Evolutionary conservation across 495 filamentous ascomycete genomes (phyloP), one percentile per base, ranked within the genome.

Genomic region (Talaromyces stipitatus): DNA sequence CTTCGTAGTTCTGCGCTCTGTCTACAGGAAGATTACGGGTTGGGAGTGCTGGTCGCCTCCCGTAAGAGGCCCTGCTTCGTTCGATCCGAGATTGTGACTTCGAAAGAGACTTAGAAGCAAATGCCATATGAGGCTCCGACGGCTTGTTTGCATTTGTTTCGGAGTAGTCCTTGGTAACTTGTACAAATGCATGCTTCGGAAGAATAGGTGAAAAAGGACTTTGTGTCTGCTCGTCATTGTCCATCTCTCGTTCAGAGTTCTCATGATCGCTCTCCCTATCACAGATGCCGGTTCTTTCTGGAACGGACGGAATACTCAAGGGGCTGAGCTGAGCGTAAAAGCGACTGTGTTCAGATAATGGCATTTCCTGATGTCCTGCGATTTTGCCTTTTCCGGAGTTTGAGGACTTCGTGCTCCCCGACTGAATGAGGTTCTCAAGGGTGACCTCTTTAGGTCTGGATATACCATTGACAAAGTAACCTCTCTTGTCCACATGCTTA

Each of bases 1-100:
- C 1, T 22, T 68, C 72, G 36, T 45, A 55, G 4, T 20, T 20
- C 2, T 41, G 50, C 20, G 50, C 14, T 7, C 20, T 52, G 4
- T 32, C 18, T 26, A 30, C 2, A 7, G 22, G 5, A 30, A 26
- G 4, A 28, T 22, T 51, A 26, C 24, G 9, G 24, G 9, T 26
- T 4, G 22, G 9, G 20, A 14, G 23, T 48, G 45, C 45, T 48
- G 9, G 22, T 48, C 12, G 7, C 6, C 7, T 33, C 30, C 12
- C 30, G 12, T 33, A 33, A 33, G 12, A 10, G 9, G 20, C 9
- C 2, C 14, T 23, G 23, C 45, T 10, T 48, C 45, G 9, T 12
- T 33, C 12, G 30, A 12, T 7, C 30, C 30, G 30, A 33, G 30
- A 33, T 6, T 12, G 30, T 12, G 12, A 6, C 12, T 7, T 7